These are phyloP conservation scores for Pleurotus pulmonarius DNA, from an alignment of 768 basidiomycete genomes.

Conservation along the genomic window DNA sequence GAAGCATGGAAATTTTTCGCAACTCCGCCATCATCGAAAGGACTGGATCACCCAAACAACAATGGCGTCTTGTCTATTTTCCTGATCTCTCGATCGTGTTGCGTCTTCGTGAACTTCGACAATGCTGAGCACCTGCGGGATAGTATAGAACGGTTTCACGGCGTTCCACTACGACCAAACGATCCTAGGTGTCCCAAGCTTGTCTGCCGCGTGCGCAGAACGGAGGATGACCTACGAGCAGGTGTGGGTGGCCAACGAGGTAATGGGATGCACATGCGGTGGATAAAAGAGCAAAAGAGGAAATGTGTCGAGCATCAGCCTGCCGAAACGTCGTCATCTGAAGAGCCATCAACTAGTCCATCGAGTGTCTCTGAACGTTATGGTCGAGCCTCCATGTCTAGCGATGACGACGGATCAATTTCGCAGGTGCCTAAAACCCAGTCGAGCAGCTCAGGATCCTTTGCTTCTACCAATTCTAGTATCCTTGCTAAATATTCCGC, in stretches of 20 bases:
- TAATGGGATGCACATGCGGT: conserved; percentile 76
- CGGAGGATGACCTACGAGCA: conserved; percentile 81
- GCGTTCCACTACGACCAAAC: conserved; percentile 58
- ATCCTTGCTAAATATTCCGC: conserved; percentile 72
- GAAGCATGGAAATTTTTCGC: conserved; percentile 88
- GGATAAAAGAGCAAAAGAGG: conserved; percentile 63
- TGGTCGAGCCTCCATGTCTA: conserved; percentile 29
- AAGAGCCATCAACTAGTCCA: conserved; percentile 17
- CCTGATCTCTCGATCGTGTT: conserved; percentile 91
- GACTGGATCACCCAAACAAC: conserved; percentile 1
- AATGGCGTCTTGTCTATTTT: conserved; percentile 78
- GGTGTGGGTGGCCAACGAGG: conserved; percentile 93
- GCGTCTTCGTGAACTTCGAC: conserved; percentile 90
- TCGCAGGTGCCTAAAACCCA: conserved; percentile 21
- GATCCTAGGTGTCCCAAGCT: conserved; percentile 74
- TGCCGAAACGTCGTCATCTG: conserved; percentile 15
- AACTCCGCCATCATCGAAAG: conserved; percentile 12
- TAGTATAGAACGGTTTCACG: conserved; percentile 75
- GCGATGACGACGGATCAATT: conserved; percentile 34
- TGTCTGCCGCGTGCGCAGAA: conserved; percentile 78
- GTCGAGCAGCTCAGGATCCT: conserved; percentile 62
- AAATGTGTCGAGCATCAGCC: conserved; percentile 21
- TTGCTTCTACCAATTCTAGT: conserved; percentile 81
- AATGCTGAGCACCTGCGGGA: conserved; percentile 54
- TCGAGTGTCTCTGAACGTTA: conserved; percentile 21